Evolutionary conservation across 2,329 filamentous ascomycete genomes (phyloP).

Genomic region (Remersonia thermophila): DNA sequence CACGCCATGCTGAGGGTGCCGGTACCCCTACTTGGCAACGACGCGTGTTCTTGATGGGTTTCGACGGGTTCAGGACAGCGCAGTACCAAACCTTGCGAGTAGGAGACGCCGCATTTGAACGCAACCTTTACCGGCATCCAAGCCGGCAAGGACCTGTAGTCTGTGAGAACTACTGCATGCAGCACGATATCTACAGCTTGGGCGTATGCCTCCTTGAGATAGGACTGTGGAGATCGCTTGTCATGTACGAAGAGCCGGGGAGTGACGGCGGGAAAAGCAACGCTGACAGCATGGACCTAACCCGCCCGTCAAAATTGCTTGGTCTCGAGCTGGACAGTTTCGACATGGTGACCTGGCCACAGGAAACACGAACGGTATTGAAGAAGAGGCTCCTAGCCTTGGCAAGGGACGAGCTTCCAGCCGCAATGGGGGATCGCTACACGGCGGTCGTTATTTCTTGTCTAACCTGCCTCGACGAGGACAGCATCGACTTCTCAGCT

Average conservation of each 20-base stretch:
- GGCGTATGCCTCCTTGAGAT: conserved; percentile 13
- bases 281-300: not conserved
- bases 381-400: conserved; percentile 2
- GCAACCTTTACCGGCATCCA: conserved; percentile 11
- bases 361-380: not conserved
- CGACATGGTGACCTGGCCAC: not conserved
- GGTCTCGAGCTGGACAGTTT: not conserved
- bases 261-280: not conserved
- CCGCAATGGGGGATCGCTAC: conserved; percentile 4
- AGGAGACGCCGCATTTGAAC: conserved; percentile 3
- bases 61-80: conserved; percentile 1
- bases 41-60: conserved; percentile 6
- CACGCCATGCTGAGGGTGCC: not conserved
- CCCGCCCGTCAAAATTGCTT: not conserved
- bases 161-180: conserved; percentile 6
- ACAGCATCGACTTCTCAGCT: not conserved
- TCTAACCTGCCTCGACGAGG: conserved; percentile 6
- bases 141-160: conserved; percentile 1
- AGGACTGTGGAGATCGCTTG: conserved; percentile 8
- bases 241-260: conserved; percentile 1
- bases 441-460: conserved; percentile 2
- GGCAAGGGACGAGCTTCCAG: conserved; percentile 1
- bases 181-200: conserved; percentile 12
- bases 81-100: not conserved
- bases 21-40: not conserved